Percentiles rank a stretch among this genome's conserved stretches.
Evolutionary conservation across 331 rosid genomes (phyloP).

Genomic region (Malus hybrid): DNA sequence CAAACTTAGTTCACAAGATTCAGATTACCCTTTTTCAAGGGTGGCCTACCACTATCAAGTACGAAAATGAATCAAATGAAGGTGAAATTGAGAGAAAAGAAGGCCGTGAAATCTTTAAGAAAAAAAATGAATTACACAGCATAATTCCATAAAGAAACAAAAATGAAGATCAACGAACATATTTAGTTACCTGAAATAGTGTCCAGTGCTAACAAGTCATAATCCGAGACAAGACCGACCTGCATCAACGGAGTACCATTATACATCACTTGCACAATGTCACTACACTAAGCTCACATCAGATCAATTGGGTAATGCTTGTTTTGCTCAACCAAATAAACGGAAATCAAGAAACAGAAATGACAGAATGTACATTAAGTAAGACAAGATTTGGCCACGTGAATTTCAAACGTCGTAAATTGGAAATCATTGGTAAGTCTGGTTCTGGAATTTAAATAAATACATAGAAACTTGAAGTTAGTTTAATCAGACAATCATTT

Average conservation of each 20-base stretch:
- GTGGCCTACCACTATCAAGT: not conserved
- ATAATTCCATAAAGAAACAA: not conserved
- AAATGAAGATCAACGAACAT: not conserved
- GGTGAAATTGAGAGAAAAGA: not conserved
- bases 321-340: not conserved
- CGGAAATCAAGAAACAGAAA: not conserved
- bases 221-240: slow-evolving; percentile 98
- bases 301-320: not conserved
- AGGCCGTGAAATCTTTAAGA: not conserved
- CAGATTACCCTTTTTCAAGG: not conserved
- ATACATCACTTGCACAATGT: slow-evolving; percentile 13
- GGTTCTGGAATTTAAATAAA: not conserved
- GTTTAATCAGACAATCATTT: too few relatives aligned
- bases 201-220: slow-evolving; percentile 90
- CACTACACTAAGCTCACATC: not conserved
- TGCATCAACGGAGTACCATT: slow-evolving; percentile 29
- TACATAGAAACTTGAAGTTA: not conserved
- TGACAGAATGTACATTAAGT: not conserved
- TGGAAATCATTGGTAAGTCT: not conserved
- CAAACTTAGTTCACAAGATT: not conserved
- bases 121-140: not conserved
- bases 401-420: not conserved
- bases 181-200: slow-evolving; percentile 63
- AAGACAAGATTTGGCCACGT: not conserved
- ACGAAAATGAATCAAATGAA: not conserved